Conservation (phyloP, 306 rosid species). For the Ormosia emarginata region DNA sequence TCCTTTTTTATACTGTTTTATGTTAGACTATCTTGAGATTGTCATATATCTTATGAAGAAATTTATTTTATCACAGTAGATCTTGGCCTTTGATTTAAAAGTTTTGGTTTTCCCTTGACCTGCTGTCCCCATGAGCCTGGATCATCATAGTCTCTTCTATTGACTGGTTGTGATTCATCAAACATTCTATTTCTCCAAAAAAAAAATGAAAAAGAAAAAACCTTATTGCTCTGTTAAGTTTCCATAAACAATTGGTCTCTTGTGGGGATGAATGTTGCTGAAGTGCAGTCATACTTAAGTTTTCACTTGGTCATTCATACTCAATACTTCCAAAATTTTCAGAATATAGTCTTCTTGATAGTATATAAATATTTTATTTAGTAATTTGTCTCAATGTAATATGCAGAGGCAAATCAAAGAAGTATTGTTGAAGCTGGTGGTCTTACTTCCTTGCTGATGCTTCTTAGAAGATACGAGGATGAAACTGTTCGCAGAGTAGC, state of each 20-base stretch:
- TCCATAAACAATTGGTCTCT: not conserved
- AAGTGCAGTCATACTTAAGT: not conserved
- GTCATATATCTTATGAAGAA: not conserved
- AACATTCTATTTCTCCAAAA: not conserved
- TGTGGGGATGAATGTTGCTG: not conserved
- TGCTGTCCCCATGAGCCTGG: not conserved
- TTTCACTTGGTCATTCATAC: not conserved
- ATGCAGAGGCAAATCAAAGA: slow-evolving; percentile 71
- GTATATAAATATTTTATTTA: not conserved
- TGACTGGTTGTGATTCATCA: not conserved
- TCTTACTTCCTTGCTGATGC: slow-evolving; percentile 74
- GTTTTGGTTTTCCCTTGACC: not conserved
- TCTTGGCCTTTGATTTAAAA: not conserved
- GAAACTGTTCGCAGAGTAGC: slow-evolving; percentile 87
- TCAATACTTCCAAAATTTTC: not conserved
- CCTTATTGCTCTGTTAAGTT: not conserved
- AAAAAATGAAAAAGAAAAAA: not conserved
- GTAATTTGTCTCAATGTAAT: slow-evolving; percentile 12
- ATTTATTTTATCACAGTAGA: not conserved
- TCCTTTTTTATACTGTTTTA: not conserved
- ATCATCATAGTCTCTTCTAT: not conserved
- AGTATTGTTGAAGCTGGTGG: slow-evolving; percentile 86
- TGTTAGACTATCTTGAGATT: not conserved
- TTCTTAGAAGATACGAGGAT: slow-evolving; percentile 77
- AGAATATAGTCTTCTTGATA: not conserved